phyloP scores from a whole-genome alignment of 352 stramenopile species.

The Phytophthora fragariaefolia region DNA sequence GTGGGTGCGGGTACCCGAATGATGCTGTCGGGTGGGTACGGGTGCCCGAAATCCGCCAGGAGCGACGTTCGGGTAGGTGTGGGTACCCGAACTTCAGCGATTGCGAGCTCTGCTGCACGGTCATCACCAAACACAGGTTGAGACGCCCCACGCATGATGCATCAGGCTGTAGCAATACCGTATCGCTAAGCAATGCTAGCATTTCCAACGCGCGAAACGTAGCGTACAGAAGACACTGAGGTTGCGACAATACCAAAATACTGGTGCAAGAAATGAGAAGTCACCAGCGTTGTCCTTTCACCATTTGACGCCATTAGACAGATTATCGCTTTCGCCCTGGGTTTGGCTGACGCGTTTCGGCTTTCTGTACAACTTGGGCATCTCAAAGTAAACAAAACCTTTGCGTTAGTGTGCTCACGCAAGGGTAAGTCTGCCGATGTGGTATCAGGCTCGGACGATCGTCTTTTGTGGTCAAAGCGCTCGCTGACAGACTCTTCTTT shows the following conservation, averaged over 20 bases:
- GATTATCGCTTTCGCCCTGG: too few species aligned
- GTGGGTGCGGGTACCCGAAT: too few species aligned
- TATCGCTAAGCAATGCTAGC: too few species aligned
- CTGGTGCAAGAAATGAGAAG: constrained; percentile 7
- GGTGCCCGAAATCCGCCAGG: too few species aligned
- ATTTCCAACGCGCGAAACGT: too few species aligned
- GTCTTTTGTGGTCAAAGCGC: background rate
- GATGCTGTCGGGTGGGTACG: too few species aligned
- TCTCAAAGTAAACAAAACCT: constrained; percentile 13
- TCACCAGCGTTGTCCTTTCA: constrained; percentile 6
- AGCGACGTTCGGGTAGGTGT: too few species aligned
- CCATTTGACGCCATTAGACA: background rate
- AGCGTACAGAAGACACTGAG: constrained; percentile 17
- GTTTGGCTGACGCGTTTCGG: background rate
- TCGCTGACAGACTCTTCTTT: constrained; percentile 8
- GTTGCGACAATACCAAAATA: constrained; percentile 19
- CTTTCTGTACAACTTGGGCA: constrained; percentile 4
- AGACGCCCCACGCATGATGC: too few species aligned
- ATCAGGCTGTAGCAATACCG: too few species aligned
- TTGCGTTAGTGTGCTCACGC: constrained; percentile 1
- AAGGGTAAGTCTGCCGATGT: constrained; percentile 5
- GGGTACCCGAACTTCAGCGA: too few species aligned
- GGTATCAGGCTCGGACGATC: background rate
- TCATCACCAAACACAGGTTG: too few species aligned
- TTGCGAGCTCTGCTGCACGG: too few species aligned